A percentile compares a stretch with the other conserved stretches of the same genome.
Evolutionary conservation across 305 asterid species (phyloP).

Genomic region (Solanum aculeatissimum): DNA sequence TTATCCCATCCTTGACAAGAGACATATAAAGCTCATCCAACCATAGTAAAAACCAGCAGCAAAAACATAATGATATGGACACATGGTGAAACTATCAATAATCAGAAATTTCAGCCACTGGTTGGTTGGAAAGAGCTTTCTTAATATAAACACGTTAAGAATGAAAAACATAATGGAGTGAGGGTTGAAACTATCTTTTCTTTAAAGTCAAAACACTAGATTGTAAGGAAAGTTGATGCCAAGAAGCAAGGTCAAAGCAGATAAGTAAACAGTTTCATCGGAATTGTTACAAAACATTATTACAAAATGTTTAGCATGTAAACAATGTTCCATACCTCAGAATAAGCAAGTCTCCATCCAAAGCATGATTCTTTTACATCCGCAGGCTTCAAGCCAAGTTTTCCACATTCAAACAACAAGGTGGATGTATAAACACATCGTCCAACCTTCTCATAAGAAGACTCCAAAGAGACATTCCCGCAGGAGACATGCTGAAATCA

Average conservation of each 20-base stretch:
- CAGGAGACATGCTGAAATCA: constrained; percentile 29
- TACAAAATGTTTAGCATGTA: background rate
- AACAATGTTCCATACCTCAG: constrained; percentile 17
- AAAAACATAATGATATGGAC: background rate
- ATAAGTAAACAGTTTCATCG: background rate
- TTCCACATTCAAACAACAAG: constrained; percentile 19
- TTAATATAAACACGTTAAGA: background rate
- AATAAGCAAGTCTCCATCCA: constrained; percentile 21
- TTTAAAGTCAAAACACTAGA: background rate
- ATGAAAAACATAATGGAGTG: background rate
- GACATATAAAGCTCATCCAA: background rate
- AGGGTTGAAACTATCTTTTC: background rate
- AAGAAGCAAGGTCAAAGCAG: background rate
- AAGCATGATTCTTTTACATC: constrained; percentile 10
- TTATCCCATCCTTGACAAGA: background rate
- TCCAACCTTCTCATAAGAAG: constrained; percentile 33
- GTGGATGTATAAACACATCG: constrained; percentile 36
- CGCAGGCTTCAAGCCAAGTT: constrained; percentile 15
- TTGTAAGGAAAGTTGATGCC: background rate
- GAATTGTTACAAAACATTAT: background rate
- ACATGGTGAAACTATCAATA: background rate
- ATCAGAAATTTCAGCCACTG: background rate
- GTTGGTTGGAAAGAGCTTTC: background rate
- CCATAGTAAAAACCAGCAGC: background rate
- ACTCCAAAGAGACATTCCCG: constrained; percentile 31